Evolutionary conservation across 441 rosid species (phyloP), one percentile per base, ranked within the genome.

Genomic region (Lepidium campestre): DNA sequence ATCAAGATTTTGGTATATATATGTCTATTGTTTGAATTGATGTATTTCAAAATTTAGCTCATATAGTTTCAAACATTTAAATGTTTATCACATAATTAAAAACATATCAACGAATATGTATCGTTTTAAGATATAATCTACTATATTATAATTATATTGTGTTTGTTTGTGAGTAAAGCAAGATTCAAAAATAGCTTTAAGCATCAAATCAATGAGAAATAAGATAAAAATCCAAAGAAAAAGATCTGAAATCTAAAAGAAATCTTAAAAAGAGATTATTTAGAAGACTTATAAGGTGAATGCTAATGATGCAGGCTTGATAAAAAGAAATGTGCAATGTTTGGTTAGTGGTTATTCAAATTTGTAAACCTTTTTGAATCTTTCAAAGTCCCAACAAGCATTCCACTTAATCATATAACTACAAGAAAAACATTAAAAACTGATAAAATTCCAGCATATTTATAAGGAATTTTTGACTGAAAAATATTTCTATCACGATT

Each of bases 261-360:
- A 54, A 73, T 73, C 73, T 55, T 59, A 53, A 67, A 27, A 73
- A 73, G 68, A 37, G 13, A 13, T 5, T 12, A 55, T 37, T 54
- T 13, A 39, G 59, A 60, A 54, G 77, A 73, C 73, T 73, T 67
- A 35, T 35, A 61, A 12, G 56, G 64, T 67, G 58, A 67, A 46
- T 53, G 62, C 68, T 60, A 73, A 73, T 73, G 73, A 73, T 73
- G 63, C 31, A 8, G 67, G 37, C 54, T 60, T 67, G 8, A 45
- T 5, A 27, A 40, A 53, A 59, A 45, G 25, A 29, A 73, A 27
- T 67, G 69, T 61, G 54, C 63, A 73, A 27, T 54, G 68, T 58
- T 52, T 58, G 67, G 42, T 72, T 59, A 35, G 8, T 13, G 71
- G 42, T 72, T 59, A 35, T 8, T 13, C 14, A 57, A 49, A 65